A percentile compares a stretch with the other conserved stretches of the same genome.
phyloP scores from a whole-genome alignment of 768 basidiomycete species.

The Panus rudis region DNA sequence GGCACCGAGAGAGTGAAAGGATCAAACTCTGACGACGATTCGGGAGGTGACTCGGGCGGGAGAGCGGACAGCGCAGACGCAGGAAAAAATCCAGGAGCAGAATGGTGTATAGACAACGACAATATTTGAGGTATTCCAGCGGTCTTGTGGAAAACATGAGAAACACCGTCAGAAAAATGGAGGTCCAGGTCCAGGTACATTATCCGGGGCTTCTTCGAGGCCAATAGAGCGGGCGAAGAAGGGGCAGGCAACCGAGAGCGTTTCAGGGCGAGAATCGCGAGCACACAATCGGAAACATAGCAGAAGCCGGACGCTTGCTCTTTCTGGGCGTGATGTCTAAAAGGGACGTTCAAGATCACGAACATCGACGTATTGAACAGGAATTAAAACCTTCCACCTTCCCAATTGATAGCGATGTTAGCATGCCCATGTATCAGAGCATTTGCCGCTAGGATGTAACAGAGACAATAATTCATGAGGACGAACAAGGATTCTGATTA shows the following conservation, averaged over 20 bases:
- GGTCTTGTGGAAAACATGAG: slow-evolving; percentile 58
- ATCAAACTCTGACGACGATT: slow-evolving; percentile 44
- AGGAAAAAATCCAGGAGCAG: slow-evolving; percentile 82
- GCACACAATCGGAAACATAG: slow-evolving; percentile 86
- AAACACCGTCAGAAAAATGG: slow-evolving; percentile 87
- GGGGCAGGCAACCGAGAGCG: slow-evolving; percentile 19
- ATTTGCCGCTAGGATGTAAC: slow-evolving; percentile 39
- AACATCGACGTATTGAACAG: not conserved
- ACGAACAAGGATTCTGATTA: not conserved
- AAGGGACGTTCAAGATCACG: not conserved
- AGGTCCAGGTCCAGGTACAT: slow-evolving; percentile 93
- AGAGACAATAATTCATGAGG: not conserved
- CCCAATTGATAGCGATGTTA: slow-evolving; percentile 79
- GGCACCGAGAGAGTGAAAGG: slow-evolving; percentile 78
- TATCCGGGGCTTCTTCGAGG: slow-evolving; percentile 52
- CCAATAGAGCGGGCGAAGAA: not conserved
- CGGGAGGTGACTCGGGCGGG: slow-evolving; percentile 47
- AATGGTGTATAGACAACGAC: slow-evolving; percentile 81
- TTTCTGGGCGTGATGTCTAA: slow-evolving; percentile 79
- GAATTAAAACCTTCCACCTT: slow-evolving; percentile 65
- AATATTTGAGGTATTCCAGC: slow-evolving; percentile 26
- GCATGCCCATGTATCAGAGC: slow-evolving; percentile 43
- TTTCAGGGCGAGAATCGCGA: slow-evolving; percentile 71
- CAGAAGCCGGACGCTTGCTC: slow-evolving; percentile 83
- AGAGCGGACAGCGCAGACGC: too few species aligned